These are phyloP conservation scores for Russula abietina DNA, from an alignment of 768 basidiomycete species.

Conservation along the genomic window DNA sequence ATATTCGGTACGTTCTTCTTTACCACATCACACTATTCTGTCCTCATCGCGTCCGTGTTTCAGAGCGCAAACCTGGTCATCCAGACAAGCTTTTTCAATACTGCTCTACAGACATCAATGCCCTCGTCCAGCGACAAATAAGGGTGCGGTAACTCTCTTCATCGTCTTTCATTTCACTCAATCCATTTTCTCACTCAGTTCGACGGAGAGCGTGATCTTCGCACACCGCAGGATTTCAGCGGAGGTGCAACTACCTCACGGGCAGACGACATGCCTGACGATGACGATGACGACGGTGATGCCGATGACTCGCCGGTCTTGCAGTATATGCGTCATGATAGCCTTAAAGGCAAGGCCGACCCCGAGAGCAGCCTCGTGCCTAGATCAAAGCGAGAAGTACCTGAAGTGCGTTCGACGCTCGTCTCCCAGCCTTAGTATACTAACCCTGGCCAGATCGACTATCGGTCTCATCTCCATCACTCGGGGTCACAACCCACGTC, in stretches of 20 bases:
- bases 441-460: constrained; percentile 24
- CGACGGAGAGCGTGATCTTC: constrained; percentile 46
- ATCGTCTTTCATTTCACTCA: neutral
- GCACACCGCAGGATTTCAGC: constrained; percentile 46
- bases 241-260: constrained; percentile 28
- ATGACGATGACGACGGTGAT: constrained; percentile 28
- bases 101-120: constrained; percentile 63
- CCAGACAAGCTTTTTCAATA: constrained; percentile 80
- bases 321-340: constrained; percentile 23
- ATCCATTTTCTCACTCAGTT: constrained; percentile 33
- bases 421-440: constrained; percentile 2
- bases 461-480: constrained; percentile 22
- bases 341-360: constrained; percentile 18
- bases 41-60: neutral
- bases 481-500: constrained; percentile 7
- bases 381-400: constrained; percentile 14
- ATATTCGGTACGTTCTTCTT: constrained; percentile 56
- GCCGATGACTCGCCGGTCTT: constrained; percentile 16
- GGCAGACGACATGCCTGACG: constrained; percentile 38
- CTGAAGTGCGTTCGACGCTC: constrained; percentile 26
- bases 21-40: constrained; percentile 3
- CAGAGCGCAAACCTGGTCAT: constrained; percentile 74
- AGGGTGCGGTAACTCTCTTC: constrained; percentile 34
- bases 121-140: constrained; percentile 64
- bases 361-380: constrained; percentile 18